Base-by-base conservation (phyloP, 2,329 filamentous ascomycete genomes). In the Ambrosiella xylebori region DNA sequence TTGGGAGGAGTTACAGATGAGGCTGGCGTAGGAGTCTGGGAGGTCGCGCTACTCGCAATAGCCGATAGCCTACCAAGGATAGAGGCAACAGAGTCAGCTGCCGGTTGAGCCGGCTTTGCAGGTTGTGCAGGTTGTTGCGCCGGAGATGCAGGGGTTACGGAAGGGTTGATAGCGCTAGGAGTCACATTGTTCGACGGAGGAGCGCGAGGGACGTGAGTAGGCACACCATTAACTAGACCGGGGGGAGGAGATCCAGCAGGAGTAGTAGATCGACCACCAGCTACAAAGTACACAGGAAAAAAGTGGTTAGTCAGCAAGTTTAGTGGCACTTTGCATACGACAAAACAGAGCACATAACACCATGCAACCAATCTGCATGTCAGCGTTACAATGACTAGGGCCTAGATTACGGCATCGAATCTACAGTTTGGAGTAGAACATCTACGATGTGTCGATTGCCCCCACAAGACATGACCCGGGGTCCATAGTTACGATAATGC, bases 21-120 rank as follows among this genome's bases (percentile, higher is more conserved):
- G 7, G 52, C 7, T 9, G 37, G n/a, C 52, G 74, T 70, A 41
- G 76, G 70, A 61, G 79, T 67, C 56, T 72, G 64, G 56, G 63
- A 66, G 65, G 66, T 72, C 68, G 82, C 88, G 69, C 88, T 84
- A 63, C 86, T 84, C 44, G 86, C 85, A 71, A 93, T 85, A 66
- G 86, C 87, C 63, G 86, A 85, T 62, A 93, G 77, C 50, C 59
- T 49, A 17, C 59, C 58, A 27, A 60, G 45, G 64, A 93, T 89
- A 63, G 81, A 84, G 61, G 73, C 70, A 61, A 74, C 70, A 58
- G 68, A 71, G 49, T 74, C 76, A 59, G 76, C 69, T 62, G 54
- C 13, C 12, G 45, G 3, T 19, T 50, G 13, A 15, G 27, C 15
- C 15, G 44, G 54, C n/a, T 27, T 27, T 2, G 4, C 27, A 27